Conservation (phyloP, 345 rosid species). For the Cardiospermum halicacabum region DNA sequence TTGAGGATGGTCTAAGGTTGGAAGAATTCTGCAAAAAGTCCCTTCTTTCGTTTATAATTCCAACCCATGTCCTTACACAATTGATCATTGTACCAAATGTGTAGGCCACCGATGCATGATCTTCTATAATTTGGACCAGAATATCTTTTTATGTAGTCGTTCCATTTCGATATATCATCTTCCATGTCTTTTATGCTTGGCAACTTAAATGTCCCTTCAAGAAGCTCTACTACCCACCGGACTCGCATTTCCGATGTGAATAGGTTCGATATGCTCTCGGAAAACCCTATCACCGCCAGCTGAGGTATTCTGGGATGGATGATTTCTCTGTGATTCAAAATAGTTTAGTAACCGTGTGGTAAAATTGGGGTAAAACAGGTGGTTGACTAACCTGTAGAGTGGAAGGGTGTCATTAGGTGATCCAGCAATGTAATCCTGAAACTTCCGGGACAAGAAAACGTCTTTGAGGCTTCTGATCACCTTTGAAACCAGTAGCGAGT, state of each 20-base stretch:
- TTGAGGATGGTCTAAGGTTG: no score
- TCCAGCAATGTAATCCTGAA: constrained; percentile 27
- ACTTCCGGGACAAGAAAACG: constrained; percentile 23
- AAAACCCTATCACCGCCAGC: constrained; percentile 35
- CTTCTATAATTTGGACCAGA: constrained; percentile 24
- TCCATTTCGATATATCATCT: constrained; percentile 28
- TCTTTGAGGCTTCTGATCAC: constrained; percentile 33
- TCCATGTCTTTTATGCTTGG: constrained; percentile 38
- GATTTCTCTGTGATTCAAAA: constrained; percentile 17
- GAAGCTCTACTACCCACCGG: constrained; percentile 34
- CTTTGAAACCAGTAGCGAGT: constrained; percentile 38
- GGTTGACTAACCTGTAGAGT: constrained; percentile 32
- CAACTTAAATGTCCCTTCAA: constrained; percentile 26
- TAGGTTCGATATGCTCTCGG: constrained; percentile 33
- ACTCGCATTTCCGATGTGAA: constrained; percentile 38
- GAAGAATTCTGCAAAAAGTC: constrained; percentile 29
- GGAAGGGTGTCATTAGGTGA: constrained; percentile 24
- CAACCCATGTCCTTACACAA: constrained; percentile 38
- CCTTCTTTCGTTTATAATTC: constrained; percentile 35
- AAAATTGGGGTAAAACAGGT: no score
- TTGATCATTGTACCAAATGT: constrained; percentile 41
- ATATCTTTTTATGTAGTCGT: constrained; percentile 22
- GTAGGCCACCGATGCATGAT: constrained; percentile 29
- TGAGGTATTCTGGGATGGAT: constrained; percentile 39
- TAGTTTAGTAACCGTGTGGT: no score